Evolutionary conservation across 2,329 filamentous ascomycete species (phyloP), one percentile per base, ranked within the genome.

Genomic region (Fusarium sacchari): DNA sequence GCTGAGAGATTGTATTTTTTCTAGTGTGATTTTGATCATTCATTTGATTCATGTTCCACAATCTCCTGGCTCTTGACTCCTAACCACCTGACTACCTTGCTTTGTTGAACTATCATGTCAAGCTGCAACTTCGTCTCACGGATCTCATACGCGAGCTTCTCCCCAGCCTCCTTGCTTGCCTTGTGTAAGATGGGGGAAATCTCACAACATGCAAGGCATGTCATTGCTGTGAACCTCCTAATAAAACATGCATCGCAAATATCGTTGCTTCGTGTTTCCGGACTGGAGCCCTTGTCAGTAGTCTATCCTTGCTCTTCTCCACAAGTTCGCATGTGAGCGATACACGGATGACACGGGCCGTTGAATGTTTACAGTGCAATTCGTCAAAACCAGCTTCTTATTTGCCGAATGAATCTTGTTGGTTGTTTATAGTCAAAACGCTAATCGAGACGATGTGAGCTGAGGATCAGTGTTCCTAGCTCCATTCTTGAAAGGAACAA

Each of bases 241-340:
- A 71, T 71, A 64, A 76, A 65, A 71, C 75, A 75, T 58, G 62
- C 24, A 55, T 47, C 28, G 9, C n/a, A 24, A 65, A 66, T 64
- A 60, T 58, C 64, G 42, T 50, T 37, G 34, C 34, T 59, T 44
- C 36, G 46, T 55, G 50, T 55, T 49, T 62, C 34, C 50, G 36
- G 24, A 20, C 43, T n/a, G 50, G 40, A 53, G 30, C 24, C 60
- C 43, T 46, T 39, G 34, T 26, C n/a, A 49, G 42, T 49, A 30
- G 24, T 24, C 62, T 37, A 53, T 57, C 26, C 28, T 44, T 42
- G 57, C 49, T 47, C 65, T 52, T 56, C 58, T 26, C 71, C 67
- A 52, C 39, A 56, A 46, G 52, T 56, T 59, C 28, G 34, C 50
- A 43, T 39, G 28, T 36, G 43, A 43, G 57, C 57, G 64, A 32